Percentiles rank a stretch among this genome's conserved stretches.
Conservation (phyloP, 257 asterid species). For the Dorcoceras hygrometricum region DNA sequence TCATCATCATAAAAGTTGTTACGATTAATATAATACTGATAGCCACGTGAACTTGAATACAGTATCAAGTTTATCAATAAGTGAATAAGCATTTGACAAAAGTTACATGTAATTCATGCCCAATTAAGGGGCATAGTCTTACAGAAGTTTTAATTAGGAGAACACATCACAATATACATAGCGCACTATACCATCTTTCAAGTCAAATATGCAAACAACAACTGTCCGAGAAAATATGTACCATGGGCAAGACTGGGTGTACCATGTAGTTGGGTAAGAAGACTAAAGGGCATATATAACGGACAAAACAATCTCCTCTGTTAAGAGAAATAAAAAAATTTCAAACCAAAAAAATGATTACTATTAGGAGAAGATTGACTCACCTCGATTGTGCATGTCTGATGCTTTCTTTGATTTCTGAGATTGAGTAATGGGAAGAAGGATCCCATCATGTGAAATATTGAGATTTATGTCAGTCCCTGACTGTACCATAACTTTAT, state of each 20-base stretch:
- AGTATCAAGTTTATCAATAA: not conserved
- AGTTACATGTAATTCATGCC: not conserved
- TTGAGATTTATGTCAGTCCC: slow-evolving; percentile 63
- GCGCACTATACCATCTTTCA: not conserved
- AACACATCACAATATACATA: not conserved
- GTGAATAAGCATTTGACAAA: slow-evolving; percentile 2
- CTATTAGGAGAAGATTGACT: slow-evolving; percentile 21
- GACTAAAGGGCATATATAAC: not conserved
- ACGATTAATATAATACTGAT: slow-evolving; percentile 13
- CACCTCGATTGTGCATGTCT: slow-evolving; percentile 46
- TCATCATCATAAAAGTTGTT: slow-evolving; percentile 20
- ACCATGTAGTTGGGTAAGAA: not conserved
- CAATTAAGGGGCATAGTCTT: slow-evolving; percentile 11
- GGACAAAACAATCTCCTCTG: not conserved
- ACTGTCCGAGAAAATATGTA: not conserved
- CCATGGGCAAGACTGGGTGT: not conserved
- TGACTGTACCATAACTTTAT: slow-evolving; percentile 63
- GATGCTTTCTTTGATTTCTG: slow-evolving; percentile 52
- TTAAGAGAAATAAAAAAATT: not conserved
- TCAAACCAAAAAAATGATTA: not conserved
- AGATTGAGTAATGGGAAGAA: slow-evolving; percentile 57
- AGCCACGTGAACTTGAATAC: not conserved
- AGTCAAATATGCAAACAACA: not conserved
- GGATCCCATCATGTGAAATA: slow-evolving; percentile 65
- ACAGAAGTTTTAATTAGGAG: not conserved